These are phyloP conservation scores for Blastobotrys petasosporus DNA, from an alignment of 1,139 yeast genomes.

Conservation along the genomic window DNA sequence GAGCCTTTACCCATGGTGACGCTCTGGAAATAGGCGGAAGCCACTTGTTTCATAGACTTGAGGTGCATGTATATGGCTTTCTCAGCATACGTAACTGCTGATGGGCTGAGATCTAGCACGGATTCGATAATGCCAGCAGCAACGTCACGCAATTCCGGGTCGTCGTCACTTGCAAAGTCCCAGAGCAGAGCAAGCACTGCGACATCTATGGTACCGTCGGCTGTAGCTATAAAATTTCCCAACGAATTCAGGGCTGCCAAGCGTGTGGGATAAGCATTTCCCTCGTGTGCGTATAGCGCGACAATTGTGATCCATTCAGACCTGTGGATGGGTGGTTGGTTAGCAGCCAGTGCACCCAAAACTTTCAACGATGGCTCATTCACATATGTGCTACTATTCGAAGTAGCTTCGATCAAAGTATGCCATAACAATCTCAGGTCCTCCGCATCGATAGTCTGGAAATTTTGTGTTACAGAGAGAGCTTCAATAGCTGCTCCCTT, in stretches of 20 bases:
- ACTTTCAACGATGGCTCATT: constrained; percentile 45
- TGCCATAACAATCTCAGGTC: constrained; percentile 14
- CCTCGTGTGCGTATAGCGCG: constrained; percentile 37
- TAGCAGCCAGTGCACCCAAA: constrained; percentile 38
- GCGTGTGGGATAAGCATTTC: constrained; percentile 43
- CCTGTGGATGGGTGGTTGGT: constrained; percentile 1
- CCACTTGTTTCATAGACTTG: neutral
- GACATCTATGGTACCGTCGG: constrained; percentile 1
- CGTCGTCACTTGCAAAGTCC: constrained; percentile 54
- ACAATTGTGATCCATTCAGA: constrained; percentile 35
- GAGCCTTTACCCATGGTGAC: constrained; percentile 3
- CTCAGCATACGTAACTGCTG: constrained; percentile 24
- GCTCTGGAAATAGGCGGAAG: neutral
- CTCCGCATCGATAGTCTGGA: too few relatives aligned
- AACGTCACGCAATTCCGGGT: constrained; percentile 34
- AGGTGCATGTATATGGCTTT: constrained; percentile 16
- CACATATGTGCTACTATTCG: constrained; percentile 41
- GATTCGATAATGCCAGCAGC: constrained; percentile 21
- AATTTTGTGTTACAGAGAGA: constrained; percentile 23
- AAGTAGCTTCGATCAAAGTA: constrained; percentile 25
- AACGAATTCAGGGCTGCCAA: constrained; percentile 45
- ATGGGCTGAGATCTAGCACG: constrained; percentile 20
- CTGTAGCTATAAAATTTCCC: constrained; percentile 25
- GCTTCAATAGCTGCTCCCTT: constrained; percentile 40
- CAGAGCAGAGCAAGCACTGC: constrained; percentile 32